Conservation (phyloP, 2,329 filamentous ascomycete species). For the Colletotrichum echinochloae region DNA sequence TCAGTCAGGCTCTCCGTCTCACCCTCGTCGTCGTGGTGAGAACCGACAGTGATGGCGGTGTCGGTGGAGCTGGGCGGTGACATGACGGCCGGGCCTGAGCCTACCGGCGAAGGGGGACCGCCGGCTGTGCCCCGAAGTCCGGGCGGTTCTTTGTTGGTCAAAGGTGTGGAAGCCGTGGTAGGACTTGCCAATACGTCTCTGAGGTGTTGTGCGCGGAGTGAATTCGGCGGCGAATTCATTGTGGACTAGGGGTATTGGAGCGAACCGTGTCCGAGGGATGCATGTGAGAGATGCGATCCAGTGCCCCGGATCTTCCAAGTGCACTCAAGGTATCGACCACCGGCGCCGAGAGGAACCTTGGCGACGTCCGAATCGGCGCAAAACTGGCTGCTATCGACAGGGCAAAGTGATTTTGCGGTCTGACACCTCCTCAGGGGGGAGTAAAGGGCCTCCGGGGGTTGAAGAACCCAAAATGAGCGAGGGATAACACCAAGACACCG, state of each 20-base stretch:
- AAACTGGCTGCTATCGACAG: slow-evolving; percentile 1
- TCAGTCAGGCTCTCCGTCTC: slow-evolving; percentile 56
- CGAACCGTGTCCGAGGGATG: slow-evolving; percentile 1
- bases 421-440: slow-evolving; percentile 11
- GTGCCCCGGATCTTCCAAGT: not conserved
- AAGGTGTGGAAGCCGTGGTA: not conserved
- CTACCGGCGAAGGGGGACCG: slow-evolving; percentile 31
- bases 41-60: slow-evolving; percentile 40
- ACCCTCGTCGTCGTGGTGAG: slow-evolving; percentile 36
- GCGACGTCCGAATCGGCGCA: not conserved
- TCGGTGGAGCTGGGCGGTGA: slow-evolving; percentile 33
- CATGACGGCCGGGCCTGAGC: slow-evolving; percentile 28
- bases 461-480: slow-evolving; percentile 4
- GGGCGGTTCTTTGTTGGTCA: slow-evolving; percentile 16
- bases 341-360: slow-evolving; percentile 1
- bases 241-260: slow-evolving; percentile 13
- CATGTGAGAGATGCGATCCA: not conserved
- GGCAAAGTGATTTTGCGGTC: not conserved
- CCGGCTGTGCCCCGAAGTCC: slow-evolving; percentile 27
- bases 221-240: slow-evolving; percentile 41
- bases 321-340: not conserved
- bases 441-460: not conserved
- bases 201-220: slow-evolving; percentile 15
- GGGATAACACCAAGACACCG: slow-evolving; percentile 12
- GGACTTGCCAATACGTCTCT: slow-evolving; percentile 9